Conservation (phyloP, 208 protist genomes). For the Acanthamoeba castellanii region DNA sequence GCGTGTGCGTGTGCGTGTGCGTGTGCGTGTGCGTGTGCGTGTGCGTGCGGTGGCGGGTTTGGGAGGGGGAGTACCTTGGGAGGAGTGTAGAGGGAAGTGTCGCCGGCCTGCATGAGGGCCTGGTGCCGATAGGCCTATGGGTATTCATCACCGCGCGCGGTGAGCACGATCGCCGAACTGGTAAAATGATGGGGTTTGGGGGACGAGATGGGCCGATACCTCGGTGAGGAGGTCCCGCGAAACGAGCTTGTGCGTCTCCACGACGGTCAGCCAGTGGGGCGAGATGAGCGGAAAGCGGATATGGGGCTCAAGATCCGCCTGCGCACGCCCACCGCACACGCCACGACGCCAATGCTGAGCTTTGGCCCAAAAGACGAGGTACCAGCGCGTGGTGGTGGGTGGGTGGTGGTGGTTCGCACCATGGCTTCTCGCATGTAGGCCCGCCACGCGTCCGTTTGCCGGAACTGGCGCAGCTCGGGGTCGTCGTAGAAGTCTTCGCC, state of each 20-base stretch:
- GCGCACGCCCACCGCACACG: background rate
- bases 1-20: no score
- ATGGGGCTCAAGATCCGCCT: background rate
- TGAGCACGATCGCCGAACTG: no score
- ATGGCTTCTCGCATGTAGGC: conserved; percentile 5
- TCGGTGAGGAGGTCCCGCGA: background rate
- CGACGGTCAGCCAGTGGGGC: background rate
- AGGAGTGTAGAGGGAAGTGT: background rate
- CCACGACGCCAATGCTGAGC: background rate
- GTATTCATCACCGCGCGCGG: no score
- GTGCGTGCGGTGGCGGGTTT: no score
- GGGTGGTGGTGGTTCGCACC: background rate
- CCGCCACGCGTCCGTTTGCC: background rate
- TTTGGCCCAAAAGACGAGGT: background rate
- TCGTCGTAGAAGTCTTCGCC: background rate
- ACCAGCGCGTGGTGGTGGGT: background rate
- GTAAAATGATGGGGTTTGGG: background rate
- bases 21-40: no score
- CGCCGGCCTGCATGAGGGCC: background rate
- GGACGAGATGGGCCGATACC: background rate
- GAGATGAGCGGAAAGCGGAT: background rate
- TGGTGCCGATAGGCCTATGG: background rate
- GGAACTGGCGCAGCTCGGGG: background rate
- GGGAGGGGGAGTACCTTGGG: background rate
- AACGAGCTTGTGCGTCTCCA: background rate